Percentiles rank a stretch among this genome's conserved stretches.
phyloP scores from a whole-genome alignment of 177 flowering plant species.

The Vitis hybrid region DNA sequence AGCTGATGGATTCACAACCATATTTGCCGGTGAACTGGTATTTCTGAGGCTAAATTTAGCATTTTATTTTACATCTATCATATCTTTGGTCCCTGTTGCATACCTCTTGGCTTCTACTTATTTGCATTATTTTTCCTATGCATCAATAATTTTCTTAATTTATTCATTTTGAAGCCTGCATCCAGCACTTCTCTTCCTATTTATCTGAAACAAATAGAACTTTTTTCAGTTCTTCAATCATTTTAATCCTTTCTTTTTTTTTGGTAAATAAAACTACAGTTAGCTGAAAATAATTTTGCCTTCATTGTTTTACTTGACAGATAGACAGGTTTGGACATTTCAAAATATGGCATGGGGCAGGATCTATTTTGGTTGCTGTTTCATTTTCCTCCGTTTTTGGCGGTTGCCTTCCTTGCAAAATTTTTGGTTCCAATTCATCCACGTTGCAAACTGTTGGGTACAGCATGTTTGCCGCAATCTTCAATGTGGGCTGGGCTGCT shows the following conservation, averaged over 20 bases:
- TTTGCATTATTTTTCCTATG: not conserved
- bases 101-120: not conserved
- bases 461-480: slow-evolving; percentile 82
- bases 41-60: too few relatives aligned
- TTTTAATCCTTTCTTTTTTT: not conserved
- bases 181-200: slow-evolving; percentile 1
- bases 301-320: slow-evolving; percentile 34
- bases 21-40: slow-evolving; percentile 96
- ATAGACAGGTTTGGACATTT: slow-evolving; percentile 96
- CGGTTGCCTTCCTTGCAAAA: slow-evolving; percentile 79
- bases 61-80: not conserved
- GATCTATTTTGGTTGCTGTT: slow-evolving; percentile 80
- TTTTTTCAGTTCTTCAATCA: not conserved
- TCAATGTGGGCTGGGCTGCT: slow-evolving; percentile 97
- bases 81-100: not conserved
- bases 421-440: slow-evolving; percentile 52
- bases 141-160: not conserved
- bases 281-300: not conserved
- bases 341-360: slow-evolving; percentile 93
- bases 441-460: slow-evolving; percentile 64
- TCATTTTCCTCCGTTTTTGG: slow-evolving; percentile 97
- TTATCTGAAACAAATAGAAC: not conserved
- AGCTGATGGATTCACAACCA: slow-evolving; percentile 82
- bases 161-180: not conserved
- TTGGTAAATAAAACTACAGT: not conserved